phyloP scores from a whole-genome alignment of 306 rosid species.

The Medicago lupulina region DNA sequence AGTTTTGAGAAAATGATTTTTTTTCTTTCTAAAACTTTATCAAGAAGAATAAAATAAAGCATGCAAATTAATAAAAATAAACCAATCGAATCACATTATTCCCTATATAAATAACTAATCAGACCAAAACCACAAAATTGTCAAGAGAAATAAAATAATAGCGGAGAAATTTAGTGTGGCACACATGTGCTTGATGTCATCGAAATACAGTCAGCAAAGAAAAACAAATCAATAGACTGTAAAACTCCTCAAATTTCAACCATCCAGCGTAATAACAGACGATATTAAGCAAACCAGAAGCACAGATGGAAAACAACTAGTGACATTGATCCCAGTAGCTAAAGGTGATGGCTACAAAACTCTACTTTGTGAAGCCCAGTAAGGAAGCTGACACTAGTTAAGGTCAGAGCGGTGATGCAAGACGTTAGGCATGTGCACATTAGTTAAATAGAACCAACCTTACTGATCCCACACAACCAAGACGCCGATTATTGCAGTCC shows the following conservation, averaged over 20 bases:
- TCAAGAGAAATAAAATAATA: not conserved
- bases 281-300: not conserved
- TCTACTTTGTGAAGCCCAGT: conserved; percentile 14
- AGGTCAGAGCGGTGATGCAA: conserved; percentile 13
- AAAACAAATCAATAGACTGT: not conserved
- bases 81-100: not conserved
- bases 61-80: not conserved
- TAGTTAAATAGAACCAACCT: conserved; percentile 7
- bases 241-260: conserved; percentile 16
- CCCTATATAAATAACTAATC: not conserved
- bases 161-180: not conserved
- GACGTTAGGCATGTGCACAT: conserved; percentile 1
- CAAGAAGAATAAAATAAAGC: not conserved
- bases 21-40: not conserved
- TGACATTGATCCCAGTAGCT: conserved; percentile 2
- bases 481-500: conserved; percentile 32
- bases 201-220: conserved; percentile 21
- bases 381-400: conserved; percentile 28
- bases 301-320: conserved; percentile 11
- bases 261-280: not conserved
- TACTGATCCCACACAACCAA: conserved; percentile 34
- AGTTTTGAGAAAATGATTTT: not conserved
- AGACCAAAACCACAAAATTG: not conserved
- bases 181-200: not conserved
- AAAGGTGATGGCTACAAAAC: conserved; percentile 5